Evolutionary conservation across 1,139 yeast genomes (phyloP).

Genomic region (Zygosaccharomyces sapae): DNA sequence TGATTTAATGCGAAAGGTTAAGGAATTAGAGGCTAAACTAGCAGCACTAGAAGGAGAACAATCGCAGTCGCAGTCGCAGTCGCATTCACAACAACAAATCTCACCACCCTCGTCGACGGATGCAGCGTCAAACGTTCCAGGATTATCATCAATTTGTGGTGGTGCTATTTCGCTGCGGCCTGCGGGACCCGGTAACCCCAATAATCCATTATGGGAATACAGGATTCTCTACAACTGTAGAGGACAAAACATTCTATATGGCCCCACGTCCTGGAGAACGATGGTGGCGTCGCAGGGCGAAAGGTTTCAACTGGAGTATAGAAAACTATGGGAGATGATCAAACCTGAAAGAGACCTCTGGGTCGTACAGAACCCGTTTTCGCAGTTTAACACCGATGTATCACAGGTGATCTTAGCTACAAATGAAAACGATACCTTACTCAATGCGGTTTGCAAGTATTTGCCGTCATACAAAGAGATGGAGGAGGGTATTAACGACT

Average conservation of each 20-base stretch:
- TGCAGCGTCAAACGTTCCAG: too few species aligned
- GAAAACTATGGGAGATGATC: slow-evolving; percentile 26
- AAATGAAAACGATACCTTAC: slow-evolving; percentile 9
- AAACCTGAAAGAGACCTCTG: slow-evolving; percentile 25
- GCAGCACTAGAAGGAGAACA: not conserved
- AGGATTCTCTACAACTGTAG: slow-evolving; percentile 17
- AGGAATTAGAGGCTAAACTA: slow-evolving; percentile 20
- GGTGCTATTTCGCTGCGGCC: slow-evolving; percentile 3
- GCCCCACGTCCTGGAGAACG: slow-evolving; percentile 30
- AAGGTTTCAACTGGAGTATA: slow-evolving; percentile 23
- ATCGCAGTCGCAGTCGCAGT: not conserved
- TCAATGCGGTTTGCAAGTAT: slow-evolving; percentile 18
- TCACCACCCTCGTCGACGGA: not conserved
- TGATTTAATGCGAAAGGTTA: slow-evolving; percentile 22
- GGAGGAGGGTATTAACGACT: slow-evolving; percentile 12
- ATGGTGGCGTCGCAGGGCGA: slow-evolving; percentile 18
- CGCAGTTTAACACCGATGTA: not conserved
- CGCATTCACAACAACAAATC: not conserved
- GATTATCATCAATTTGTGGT: not conserved
- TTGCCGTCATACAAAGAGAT: slow-evolving; percentile 26
- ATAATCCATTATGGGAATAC: slow-evolving; percentile 21
- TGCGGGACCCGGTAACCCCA: not conserved
- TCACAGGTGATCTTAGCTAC: slow-evolving; percentile 5
- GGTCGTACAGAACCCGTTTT: slow-evolving; percentile 18
- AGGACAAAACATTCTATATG: slow-evolving; percentile 19